A percentile compares a stretch with the other conserved stretches of the same genome.
phyloP scores from a whole-genome alignment of 768 basidiomycete genomes.

The Pleurotus tuoliensis region DNA sequence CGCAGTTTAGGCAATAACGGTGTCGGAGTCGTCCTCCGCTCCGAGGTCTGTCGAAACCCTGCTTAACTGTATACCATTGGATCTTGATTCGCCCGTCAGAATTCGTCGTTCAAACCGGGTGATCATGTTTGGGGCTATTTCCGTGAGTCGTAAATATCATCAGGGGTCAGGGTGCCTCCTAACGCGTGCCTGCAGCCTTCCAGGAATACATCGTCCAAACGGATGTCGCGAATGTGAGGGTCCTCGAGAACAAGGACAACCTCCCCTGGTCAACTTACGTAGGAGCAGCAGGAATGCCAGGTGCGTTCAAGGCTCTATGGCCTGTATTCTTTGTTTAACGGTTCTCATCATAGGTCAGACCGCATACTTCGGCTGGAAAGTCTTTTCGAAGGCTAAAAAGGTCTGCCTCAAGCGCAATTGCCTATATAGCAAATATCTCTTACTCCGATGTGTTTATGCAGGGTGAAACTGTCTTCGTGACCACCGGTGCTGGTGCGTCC shows the following conservation, averaged over 20 bases:
- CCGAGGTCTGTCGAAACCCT: conserved; percentile 9
- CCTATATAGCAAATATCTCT: background rate
- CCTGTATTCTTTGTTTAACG: conserved; percentile 7
- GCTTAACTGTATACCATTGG: no score
- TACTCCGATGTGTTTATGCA: background rate
- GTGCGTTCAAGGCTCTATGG: conserved; percentile 9
- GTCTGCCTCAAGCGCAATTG: conserved; percentile 17
- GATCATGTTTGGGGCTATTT: conserved; percentile 27
- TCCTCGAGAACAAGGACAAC: conserved; percentile 32
- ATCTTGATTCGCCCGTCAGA: no score
- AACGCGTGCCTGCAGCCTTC: background rate
- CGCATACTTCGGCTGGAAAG: conserved; percentile 27
- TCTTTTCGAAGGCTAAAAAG: conserved; percentile 24
- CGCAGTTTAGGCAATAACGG: conserved; percentile 16
- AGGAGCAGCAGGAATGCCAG: conserved; percentile 32
- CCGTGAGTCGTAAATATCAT: conserved; percentile 11
- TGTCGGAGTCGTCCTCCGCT: conserved; percentile 19
- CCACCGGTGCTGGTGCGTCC: conserved; percentile 21
- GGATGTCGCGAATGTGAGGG: conserved; percentile 7
- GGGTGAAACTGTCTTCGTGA: conserved; percentile 24
- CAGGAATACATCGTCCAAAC: conserved; percentile 28
- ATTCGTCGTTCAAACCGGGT: conserved; percentile 18
- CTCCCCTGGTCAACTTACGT: conserved; percentile 38
- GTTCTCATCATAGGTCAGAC: conserved; percentile 22
- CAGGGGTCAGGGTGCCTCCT: conserved; percentile 6